Base-by-base conservation (phyloP, 116 monocot genomes). In the Posidonia oceanica region DNA sequence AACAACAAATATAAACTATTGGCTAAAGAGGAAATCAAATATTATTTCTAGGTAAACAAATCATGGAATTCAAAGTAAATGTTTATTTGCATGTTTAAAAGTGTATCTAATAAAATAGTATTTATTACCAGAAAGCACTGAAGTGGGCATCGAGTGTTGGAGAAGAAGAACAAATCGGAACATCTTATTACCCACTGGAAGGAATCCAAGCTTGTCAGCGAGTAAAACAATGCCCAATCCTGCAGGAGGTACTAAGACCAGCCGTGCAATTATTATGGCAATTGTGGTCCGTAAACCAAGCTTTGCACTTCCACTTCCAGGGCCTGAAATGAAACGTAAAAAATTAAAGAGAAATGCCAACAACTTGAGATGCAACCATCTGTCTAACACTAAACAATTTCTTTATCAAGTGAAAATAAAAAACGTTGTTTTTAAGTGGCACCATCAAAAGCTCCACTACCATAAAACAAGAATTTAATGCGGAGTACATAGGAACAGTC, bases 131-230 rank as follows among this genome's bases (percentile, higher is more conserved):
- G 89, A 87, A 61, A 93, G 87, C 64, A 93, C 86, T 29, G 93
- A 93, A 63, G 89, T 93, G 14, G 89, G 89, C 93, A 93, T 93
- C 13, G 86, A 82, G 73, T 89, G 84, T 79, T 93, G 93, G 20
- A 93, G 78, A 22, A 93, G 83, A 15, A 94, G 85, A 57, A 94
- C 85, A 63, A 94, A 94, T 74, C 80, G 87, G 75, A 94, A 87
- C 90, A 94, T 94, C 42, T 87, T 89, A 71, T 94, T 81, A 39
- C 78, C 84, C 44, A 60, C 66, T 4, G 94, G 94, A 39, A 94
- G 11, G 88, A 88, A 52, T 67, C 67, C 67, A 14, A 67, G 67
- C 61, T 82, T 93, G 64, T 93, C 93, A 36, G 88, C 93, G 36
- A 93, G 29, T 0, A 77, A 75, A 23, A 93, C 88, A 67, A 93